Percentiles rank a stretch among this genome's conserved stretches.
Conservation (phyloP, 805 yeast genomes). For the Myxozyma neglecta region DNA sequence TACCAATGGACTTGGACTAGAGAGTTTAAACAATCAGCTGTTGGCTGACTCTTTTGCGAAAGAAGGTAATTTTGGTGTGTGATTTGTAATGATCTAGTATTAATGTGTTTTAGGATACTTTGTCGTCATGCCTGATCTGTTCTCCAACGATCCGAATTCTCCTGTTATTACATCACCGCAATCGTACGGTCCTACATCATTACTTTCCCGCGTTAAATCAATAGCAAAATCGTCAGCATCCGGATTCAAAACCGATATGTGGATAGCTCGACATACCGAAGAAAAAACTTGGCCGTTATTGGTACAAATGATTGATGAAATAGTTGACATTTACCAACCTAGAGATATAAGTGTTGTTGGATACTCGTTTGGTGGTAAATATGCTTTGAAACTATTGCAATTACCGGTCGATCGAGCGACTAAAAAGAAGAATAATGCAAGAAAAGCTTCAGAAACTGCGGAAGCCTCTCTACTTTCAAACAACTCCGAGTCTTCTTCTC, state of each 20-base stretch:
- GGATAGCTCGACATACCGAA: constrained; percentile 41
- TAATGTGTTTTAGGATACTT: constrained; percentile 31
- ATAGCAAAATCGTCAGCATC: constrained; percentile 35
- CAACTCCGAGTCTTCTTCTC: background rate
- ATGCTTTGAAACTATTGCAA: constrained; percentile 38
- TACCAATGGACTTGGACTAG: constrained; percentile 40
- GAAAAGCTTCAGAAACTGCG: background rate
- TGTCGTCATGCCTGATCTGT: constrained; percentile 40
- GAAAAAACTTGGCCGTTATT: constrained; percentile 37
- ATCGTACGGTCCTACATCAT: constrained; percentile 3
- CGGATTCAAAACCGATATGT: constrained; percentile 42
- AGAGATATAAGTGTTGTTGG: constrained; percentile 38
- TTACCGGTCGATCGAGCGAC: constrained; percentile 10
- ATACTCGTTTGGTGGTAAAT: constrained; percentile 40
- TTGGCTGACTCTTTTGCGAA: constrained; percentile 38
- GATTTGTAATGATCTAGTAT: background rate
- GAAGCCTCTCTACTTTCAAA: too few relatives aligned
- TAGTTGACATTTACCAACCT: constrained; percentile 37
- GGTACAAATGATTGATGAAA: constrained; percentile 35
- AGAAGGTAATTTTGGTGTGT: constrained; percentile 14
- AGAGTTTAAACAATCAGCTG: constrained; percentile 36
- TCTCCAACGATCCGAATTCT: constrained; percentile 37
- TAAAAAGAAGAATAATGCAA: background rate
- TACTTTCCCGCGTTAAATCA: constrained; percentile 33
- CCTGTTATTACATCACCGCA: constrained; percentile 8